Conservation (phyloP, 2,329 filamentous ascomycete genomes). For the Cytospora leucostoma region DNA sequence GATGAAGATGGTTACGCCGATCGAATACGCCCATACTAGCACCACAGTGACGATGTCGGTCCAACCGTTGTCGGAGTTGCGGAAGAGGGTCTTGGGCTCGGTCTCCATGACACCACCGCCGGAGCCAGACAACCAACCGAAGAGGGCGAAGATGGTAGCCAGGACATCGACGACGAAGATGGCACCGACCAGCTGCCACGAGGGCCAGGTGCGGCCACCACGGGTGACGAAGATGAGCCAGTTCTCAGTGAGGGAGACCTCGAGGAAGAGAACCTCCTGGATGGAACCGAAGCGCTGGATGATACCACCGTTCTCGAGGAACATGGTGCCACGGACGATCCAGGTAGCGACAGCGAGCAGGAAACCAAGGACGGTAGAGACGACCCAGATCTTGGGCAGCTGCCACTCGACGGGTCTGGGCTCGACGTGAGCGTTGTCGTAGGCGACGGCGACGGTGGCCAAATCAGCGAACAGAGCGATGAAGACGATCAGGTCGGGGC, state of each 20-base stretch:
- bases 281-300: conserved; percentile 74
- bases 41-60: conserved; percentile 62
- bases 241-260: conserved; percentile 74
- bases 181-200: conserved; percentile 71
- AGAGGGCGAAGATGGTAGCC: conserved; percentile 72
- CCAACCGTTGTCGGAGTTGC: conserved; percentile 39
- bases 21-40: conserved; percentile 66
- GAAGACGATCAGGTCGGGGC: conserved; percentile 74
- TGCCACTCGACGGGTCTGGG: conserved; percentile 77
- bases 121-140: conserved; percentile 67
- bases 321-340: conserved; percentile 71
- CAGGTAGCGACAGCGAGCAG: conserved; percentile 71
- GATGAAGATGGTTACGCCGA: conserved; percentile 65
- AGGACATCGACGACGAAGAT: conserved; percentile 72
- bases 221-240: conserved; percentile 80
- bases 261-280: conserved; percentile 73
- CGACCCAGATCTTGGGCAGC: conserved; percentile 79
- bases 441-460: conserved; percentile 76
- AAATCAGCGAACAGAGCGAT: conserved; percentile 78
- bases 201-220: conserved; percentile 71
- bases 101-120: conserved; percentile 31
- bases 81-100: conserved; percentile 29
- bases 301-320: conserved; percentile 69
- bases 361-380: conserved; percentile 67
- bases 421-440: conserved; percentile 78